Percentiles rank a stretch among this genome's conserved stretches.
Conservation (phyloP, 768 basidiomycete genomes). For the Roridomyces roridus region DNA sequence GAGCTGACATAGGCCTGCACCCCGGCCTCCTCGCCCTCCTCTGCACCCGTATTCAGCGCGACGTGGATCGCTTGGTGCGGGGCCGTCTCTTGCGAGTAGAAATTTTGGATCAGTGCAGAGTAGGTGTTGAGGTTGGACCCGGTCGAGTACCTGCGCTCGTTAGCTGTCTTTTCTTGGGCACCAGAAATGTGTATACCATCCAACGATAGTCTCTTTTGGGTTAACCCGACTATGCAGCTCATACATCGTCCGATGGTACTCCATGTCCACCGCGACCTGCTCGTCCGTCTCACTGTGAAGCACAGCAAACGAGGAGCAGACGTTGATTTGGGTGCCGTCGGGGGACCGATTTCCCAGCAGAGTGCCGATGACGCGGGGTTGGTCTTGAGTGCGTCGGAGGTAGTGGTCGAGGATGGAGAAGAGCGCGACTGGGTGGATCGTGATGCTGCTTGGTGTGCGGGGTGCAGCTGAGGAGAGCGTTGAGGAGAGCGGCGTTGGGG, state of each 20-base stretch:
- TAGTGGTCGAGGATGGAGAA: conserved; percentile 98
- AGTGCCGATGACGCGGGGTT: conserved; percentile 94
- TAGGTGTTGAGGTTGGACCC: conserved; percentile 91
- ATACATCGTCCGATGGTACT: conserved; percentile 93
- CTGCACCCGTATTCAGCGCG: conserved; percentile 85
- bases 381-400: conserved; percentile 80
- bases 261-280: conserved; percentile 95
- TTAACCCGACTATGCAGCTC: conserved; percentile 87
- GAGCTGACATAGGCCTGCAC: conserved; percentile 91
- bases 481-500: conserved; percentile 36
- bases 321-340: conserved; percentile 66
- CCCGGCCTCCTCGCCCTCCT: conserved; percentile 66
- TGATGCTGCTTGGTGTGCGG: conserved; percentile 75
- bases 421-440: conserved; percentile 90
- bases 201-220: conserved; percentile 90
- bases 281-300: conserved; percentile 92
- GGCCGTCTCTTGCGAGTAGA: conserved; percentile 91
- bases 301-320: conserved; percentile 88
- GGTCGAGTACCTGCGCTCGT: conserved; percentile 81
- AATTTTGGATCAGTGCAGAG: conserved; percentile 97
- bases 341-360: conserved; percentile 81
- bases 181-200: conserved; percentile 71
- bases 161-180: neutral
- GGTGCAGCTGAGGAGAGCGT: conserved; percentile 41
- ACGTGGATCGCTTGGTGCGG: conserved; percentile 92